phyloP scores from a whole-genome alignment of 345 rosid genomes.

The Mercurialis annua region DNA sequence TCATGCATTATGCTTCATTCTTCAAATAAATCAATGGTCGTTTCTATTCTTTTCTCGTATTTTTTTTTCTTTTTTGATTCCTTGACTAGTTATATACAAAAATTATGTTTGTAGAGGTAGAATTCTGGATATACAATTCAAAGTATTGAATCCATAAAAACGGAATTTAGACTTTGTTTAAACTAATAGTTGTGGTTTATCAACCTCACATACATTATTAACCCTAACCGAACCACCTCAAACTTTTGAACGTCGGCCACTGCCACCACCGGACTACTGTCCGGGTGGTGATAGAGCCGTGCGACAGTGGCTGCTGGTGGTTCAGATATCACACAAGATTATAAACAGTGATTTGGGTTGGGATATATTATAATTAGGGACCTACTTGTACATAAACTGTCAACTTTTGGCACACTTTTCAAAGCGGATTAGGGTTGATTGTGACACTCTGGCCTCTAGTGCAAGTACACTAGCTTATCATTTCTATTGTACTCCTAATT shows the following conservation, averaged over 20 bases:
- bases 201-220: too few relatives aligned
- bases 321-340: neutral
- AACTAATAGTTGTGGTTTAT: too few relatives aligned
- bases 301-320: neutral
- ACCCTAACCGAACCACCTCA: neutral
- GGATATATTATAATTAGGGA: slow-evolving; percentile 4
- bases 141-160: too few relatives aligned
- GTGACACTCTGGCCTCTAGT: slow-evolving; percentile 5
- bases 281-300: neutral
- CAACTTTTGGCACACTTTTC: slow-evolving; percentile 18
- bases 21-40: too few relatives aligned
- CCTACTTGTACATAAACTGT: neutral
- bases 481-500: neutral
- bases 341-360: neutral
- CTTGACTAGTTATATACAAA: too few relatives aligned
- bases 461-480: slow-evolving; percentile 16
- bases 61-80: too few relatives aligned
- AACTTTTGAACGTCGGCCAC: too few relatives aligned
- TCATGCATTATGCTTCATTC: too few relatives aligned
- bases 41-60: too few relatives aligned
- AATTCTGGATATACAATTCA: too few relatives aligned
- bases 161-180: too few relatives aligned
- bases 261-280: neutral
- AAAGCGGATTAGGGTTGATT: slow-evolving; percentile 20
- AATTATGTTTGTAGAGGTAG: too few relatives aligned